Base-by-base conservation (phyloP, 495 filamentous ascomycete genomes). In the Chlorociboria aeruginascens region DNA sequence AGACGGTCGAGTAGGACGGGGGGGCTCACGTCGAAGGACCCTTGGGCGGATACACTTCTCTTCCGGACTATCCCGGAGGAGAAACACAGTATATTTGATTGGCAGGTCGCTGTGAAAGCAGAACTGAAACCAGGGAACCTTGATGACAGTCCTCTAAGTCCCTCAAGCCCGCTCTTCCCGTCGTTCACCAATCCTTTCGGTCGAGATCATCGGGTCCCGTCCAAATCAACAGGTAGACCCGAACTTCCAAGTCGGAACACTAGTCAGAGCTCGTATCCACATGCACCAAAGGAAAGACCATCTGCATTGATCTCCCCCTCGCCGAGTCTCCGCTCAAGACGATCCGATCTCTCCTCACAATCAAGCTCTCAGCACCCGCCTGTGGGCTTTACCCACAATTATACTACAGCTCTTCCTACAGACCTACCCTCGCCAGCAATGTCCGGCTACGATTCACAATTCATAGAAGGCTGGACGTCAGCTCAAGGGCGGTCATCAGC, bases 391-490 rank as follows among this genome's bases (percentile, higher is more conserved):
- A 52, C 52, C 38, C 40, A 58, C 50, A 66, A 66, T 43, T 67
- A 70, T 48, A 67, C 71, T 40, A 61, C 66, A 3, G 58, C 56
- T 6, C 53, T 70, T 17, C 71, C 71, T 20, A 59, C 68, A 11
- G 72, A 76, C 45, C 60, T 76, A 8, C 72, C 73, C 7, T 75
- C 73, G 3, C 73, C 74, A 32, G 66, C 67, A 9, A 71, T 67
- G 2, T 52, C 72, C 25, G 71, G 70, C 3, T 71, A 76, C 49
- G 69, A 70, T 36, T 65, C 70, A 14, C 72, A 76, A 48, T 71
- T 76, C 31, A 76, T 76, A 35, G 72, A 73, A 53, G 72, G 72
- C 3, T 76, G 74, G 74, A 76, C 73, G 13, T 66, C 68, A 8
- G 71, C 74, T 11, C 73, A 76, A 46, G 74, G 74, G 6, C 65